Base-by-base conservation (phyloP, 2,329 filamentous ascomycete genomes). In the Fusarium palustre region DNA sequence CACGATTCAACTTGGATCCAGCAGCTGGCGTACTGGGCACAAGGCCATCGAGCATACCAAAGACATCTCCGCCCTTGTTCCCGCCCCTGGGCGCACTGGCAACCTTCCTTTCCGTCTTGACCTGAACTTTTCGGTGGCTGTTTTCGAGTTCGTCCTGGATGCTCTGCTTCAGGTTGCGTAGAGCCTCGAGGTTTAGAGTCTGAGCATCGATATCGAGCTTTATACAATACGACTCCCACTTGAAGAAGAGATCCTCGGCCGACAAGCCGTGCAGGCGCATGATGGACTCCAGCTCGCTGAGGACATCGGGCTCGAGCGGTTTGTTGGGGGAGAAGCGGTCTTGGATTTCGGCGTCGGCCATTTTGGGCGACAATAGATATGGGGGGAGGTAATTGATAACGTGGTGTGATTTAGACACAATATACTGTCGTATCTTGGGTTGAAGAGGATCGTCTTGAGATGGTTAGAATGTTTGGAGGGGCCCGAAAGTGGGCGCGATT, bases 201-300 rank as follows among this genome's bases (percentile, higher is more conserved):
- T 90, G 90, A 59, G 93, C 91, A 59, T 97, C 93, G 48, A 88
- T 83, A 25, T 94, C 93, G 90, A 98, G 94, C 80, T 95, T 97
- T 78, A 99, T 91, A 79, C 92, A 94, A 84, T 97, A 98, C 1
- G 94, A 95, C 80, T 99, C 96, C 96, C 96, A 99, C 85, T 98
- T 98, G 88, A 93, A 97, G 80, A 93, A 97, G 28, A 98, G 85
- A 77, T 98, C 96, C 78, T 98, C 90, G 34, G 90, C 86, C 18
- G 90, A 88, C 64, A 98, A 87, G 48, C 89, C 89, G 81, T 97
- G 93, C 64, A 98, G 85, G 56, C 91, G 90, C 82, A 96, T 87
- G 77, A 97, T 97, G 61, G 93, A 97, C 77, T 91, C 87, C 71
- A 99, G 84, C 81, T 97, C 94, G 55, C 86, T 83, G 69, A 93